phyloP scores from a whole-genome alignment of 805 yeast genomes.

The Lipomyces oligophaga region DNA sequence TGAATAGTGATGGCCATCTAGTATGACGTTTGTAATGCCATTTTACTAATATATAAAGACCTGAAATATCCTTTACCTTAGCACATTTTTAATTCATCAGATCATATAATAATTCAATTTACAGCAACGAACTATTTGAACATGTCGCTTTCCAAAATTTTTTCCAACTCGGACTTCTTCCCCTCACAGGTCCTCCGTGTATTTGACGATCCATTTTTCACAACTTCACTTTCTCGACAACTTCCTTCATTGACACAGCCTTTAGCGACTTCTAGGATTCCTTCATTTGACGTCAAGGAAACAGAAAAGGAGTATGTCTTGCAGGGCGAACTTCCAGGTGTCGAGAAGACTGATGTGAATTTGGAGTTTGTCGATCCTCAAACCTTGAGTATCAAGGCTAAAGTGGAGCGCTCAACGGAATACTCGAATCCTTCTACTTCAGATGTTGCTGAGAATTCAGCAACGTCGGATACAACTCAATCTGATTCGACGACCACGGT shows the following conservation, averaged over 20 bases:
- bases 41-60: no score
- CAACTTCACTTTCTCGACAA: conserved; percentile 1
- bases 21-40: no score
- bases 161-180: not conserved
- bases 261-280: conserved; percentile 14
- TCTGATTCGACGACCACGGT: not conserved
- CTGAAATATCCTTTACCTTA: no score
- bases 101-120: no score
- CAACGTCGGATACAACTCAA: not conserved
- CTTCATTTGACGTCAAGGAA: conserved; percentile 21
- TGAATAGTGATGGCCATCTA: no score
- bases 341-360: conserved; percentile 18
- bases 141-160: conserved; percentile 1
- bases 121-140: no score
- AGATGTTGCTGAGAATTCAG: not conserved
- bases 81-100: no score
- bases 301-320: conserved; percentile 15
- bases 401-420: conserved; percentile 13
- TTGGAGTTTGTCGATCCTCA: conserved; percentile 23
- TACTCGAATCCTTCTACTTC: not conserved
- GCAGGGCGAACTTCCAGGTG: conserved; percentile 27
- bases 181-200: not conserved
- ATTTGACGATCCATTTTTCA: not conserved
- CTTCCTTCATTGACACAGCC: conserved; percentile 4
- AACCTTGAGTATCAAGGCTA: conserved; percentile 17